Evolutionary conservation across 495 filamentous ascomycete species (phyloP).

Genomic region (Podospora didyma): DNA sequence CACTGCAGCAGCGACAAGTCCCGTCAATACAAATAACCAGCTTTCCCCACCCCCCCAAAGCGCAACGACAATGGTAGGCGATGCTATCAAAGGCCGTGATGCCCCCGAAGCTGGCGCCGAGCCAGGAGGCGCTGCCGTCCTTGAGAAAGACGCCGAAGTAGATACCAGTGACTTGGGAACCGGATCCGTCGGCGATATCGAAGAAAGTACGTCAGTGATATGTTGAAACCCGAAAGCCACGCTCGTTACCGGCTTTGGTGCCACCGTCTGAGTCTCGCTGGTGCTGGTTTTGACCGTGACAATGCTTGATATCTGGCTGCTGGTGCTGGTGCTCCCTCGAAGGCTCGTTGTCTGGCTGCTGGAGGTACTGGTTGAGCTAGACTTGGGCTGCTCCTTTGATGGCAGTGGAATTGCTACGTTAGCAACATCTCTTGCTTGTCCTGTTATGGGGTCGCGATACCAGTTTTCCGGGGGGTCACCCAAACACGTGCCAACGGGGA

Average conservation of each 20-base stretch:
- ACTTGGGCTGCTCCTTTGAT: background rate
- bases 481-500: constrained; percentile 40
- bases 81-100: background rate
- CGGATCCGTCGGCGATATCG: background rate
- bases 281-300: background rate
- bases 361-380: background rate
- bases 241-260: background rate
- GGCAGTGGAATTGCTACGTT: background rate
- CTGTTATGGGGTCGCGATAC: constrained; percentile 34
- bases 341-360: background rate
- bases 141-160: background rate
- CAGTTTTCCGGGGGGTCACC: constrained; percentile 36
- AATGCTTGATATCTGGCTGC: background rate
- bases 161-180: background rate
- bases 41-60: no score
- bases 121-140: background rate
- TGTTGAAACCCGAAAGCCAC: background rate
- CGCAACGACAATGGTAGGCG: no score
- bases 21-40: no score
- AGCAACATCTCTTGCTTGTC: background rate
- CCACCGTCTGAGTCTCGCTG: background rate
- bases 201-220: background rate
- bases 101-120: background rate
- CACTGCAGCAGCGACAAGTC: no score
- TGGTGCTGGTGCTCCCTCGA: background rate